Evolutionary conservation across 179 eudicot species (phyloP).

Genomic region (Amaranthus tricolor): DNA sequence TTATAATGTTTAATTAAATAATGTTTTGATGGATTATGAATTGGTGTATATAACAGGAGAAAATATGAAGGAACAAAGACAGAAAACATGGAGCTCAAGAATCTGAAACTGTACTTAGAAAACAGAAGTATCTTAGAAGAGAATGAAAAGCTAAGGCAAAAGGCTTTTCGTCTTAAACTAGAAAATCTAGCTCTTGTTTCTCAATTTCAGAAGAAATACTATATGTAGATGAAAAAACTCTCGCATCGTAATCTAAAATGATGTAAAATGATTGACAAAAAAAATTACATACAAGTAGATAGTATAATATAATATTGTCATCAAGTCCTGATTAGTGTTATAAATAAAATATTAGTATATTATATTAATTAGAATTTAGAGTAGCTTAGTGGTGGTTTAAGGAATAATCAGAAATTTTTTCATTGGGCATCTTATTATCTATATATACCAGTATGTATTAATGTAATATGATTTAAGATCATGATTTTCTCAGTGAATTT

Average conservation of each 20-base stretch:
- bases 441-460: no score
- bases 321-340: neutral
- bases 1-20: neutral
- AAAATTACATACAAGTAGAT: neutral
- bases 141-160: conserved; percentile 38
- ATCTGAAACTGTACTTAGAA: conserved; percentile 38
- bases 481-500: conserved; percentile 7
- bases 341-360: neutral
- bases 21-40: neutral
- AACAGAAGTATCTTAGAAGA: conserved; percentile 39
- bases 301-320: neutral
- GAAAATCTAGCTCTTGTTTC: conserved; percentile 39
- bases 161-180: conserved; percentile 33
- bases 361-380: conserved; percentile 6
- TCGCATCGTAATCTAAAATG: neutral
- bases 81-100: conserved; percentile 37
- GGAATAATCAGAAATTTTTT: conserved; percentile 23
- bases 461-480: conserved; percentile 5
- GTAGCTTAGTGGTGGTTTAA: conserved; percentile 13
- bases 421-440: neutral
- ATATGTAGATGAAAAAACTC: neutral
- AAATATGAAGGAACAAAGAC: conserved; percentile 31
- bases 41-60: conserved; percentile 36
- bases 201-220: conserved; percentile 28
- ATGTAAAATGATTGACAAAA: neutral